Base-by-base conservation (phyloP, 495 filamentous ascomycete genomes). In the Pseudoneurospora amorphoporcata region DNA sequence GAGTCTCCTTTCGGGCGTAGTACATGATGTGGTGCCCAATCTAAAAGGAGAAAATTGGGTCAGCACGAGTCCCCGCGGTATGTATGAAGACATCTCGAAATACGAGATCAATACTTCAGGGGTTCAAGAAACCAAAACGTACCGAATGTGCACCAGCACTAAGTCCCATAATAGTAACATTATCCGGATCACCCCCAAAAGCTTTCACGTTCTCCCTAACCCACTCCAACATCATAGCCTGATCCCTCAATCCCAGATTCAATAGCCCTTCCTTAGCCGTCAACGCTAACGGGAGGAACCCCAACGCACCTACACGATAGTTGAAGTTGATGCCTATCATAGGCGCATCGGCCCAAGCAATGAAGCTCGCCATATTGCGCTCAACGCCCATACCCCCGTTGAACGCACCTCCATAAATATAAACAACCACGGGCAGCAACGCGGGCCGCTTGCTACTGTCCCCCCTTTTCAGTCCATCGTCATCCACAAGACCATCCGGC, bases 171-270 rank as follows among this genome's bases (percentile, higher is more conserved):
- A 92, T 79, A 0, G 90, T 92, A 41, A 93, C 85, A 72, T 89
- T 86, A 12, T 84, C 79, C 2, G 84, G 78, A 78, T 92, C 87
- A 3, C 91, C 91, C 0, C 89, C 89, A 76, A 93, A 89, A 0
- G 83, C 81, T 29, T 77, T 80, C 61, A 89, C 86, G 76, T 91
- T 90, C 10, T 88, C 82, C 73, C 83, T 81, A 2, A 90, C 87
- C 91, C 91, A 93, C 79, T 90, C 84, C 29, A 93, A 80, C 61
- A 88, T 79, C 38, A 88, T 76, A 72, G 87, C 83, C 76, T 92
- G 91, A 76, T 93, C 91, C 81, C 87, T 88, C 74, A 93, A 83
- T 6, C 91, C 91, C 39, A 91, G 79, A 76, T 93, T 93, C 32
- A 91, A 82, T 16, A 86, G 40, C 0, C 87, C 87, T 19, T 88